These are phyloP conservation scores for Fusarium sp. DNA, from an alignment of 2,329 filamentous ascomycete genomes.

Conservation along the genomic window DNA sequence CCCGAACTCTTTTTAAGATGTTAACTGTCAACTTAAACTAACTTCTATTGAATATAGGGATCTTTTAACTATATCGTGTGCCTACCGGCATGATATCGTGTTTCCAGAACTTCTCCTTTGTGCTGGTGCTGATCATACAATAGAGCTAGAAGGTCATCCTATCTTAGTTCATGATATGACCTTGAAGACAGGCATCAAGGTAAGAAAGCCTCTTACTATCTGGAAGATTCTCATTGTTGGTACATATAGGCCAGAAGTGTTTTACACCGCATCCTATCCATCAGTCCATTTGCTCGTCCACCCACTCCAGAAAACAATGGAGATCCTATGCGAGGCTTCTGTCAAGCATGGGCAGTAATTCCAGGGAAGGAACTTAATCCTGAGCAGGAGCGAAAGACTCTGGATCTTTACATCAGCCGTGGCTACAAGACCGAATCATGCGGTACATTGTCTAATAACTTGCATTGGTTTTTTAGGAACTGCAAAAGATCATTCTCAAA, in stretches of 20 bases:
- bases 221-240: too few relatives aligned
- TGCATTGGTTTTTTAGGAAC: background rate
- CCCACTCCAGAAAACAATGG: background rate
- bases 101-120: background rate
- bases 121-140: background rate
- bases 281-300: background rate
- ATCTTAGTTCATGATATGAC: too few relatives aligned
- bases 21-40: too few relatives aligned
- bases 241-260: too few relatives aligned
- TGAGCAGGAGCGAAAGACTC: background rate
- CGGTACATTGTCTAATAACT: too few relatives aligned
- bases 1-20: too few relatives aligned
- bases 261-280: too few relatives aligned
- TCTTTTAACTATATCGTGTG: background rate
- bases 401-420: background rate
- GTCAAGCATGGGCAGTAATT: fast-evolving
- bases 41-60: background rate
- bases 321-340: background rate
- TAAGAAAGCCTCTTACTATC: too few relatives aligned
- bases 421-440: too few relatives aligned
- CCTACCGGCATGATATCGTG: too few relatives aligned
- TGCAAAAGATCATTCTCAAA: background rate
- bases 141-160: too few relatives aligned
- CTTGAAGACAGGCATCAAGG: too few relatives aligned
- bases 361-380: background rate